Conservation (phyloP, 805 yeast species). For the Kuraishia ogatae region DNA sequence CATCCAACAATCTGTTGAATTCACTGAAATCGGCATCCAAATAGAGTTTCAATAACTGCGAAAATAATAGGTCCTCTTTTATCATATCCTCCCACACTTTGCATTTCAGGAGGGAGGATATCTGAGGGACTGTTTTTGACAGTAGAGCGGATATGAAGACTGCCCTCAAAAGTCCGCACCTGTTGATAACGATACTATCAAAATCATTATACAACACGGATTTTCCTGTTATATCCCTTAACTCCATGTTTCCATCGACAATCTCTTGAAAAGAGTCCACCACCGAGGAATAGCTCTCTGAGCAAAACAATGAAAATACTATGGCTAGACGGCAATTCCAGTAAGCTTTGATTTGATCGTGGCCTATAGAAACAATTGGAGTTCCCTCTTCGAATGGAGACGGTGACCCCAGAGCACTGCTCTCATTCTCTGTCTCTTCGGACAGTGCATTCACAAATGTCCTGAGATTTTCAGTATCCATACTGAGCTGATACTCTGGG, state of each 20-base stretch:
- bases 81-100: background rate
- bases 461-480: background rate
- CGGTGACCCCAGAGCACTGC: background rate
- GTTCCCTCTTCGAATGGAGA: background rate
- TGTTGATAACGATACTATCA: background rate
- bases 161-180: background rate
- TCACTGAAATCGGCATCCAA: background rate
- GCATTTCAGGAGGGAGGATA: background rate
- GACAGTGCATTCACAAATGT: background rate
- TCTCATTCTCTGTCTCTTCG: background rate
- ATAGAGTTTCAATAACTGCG: background rate
- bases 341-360: slow-evolving; percentile 14
- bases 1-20: background rate
- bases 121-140: background rate
- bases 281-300: slow-evolving; percentile 14
- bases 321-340: slow-evolving; percentile 22
- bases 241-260: background rate
- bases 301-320: slow-evolving; percentile 15
- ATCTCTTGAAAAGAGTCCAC: slow-evolving; percentile 13
- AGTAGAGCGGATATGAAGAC: slow-evolving; percentile 1
- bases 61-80: background rate
- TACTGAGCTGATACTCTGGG: background rate
- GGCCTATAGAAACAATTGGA: background rate
- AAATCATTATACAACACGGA: slow-evolving; percentile 4
- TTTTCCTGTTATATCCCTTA: background rate